These are phyloP conservation scores for Saitozyma podzolica DNA, from an alignment of 768 basidiomycete species.

Conservation along the genomic window DNA sequence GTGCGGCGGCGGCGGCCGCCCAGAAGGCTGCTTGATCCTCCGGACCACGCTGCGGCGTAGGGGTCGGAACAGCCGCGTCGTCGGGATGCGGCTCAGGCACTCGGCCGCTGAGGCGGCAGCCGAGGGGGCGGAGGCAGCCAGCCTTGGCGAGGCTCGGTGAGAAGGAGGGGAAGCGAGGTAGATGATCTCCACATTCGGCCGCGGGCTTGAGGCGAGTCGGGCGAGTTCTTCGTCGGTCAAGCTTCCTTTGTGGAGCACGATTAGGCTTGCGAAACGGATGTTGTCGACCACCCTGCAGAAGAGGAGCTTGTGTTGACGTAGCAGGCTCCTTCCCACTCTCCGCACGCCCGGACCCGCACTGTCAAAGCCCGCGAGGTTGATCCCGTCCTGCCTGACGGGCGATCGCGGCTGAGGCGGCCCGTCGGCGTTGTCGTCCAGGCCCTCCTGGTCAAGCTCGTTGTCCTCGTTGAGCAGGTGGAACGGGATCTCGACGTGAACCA, in stretches of 20 bases:
- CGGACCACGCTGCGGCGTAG: conserved; percentile 32
- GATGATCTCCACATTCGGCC: conserved; percentile 28
- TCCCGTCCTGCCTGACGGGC: conserved; percentile 4
- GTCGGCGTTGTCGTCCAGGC: conserved; percentile 21
- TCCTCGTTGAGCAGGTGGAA: conserved; percentile 39
- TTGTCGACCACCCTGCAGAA: conserved; percentile 34
- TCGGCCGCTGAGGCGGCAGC: too few relatives aligned
- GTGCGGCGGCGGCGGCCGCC: conserved; percentile 1
- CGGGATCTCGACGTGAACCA: conserved; percentile 45
- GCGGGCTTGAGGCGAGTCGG: conserved; percentile 13
- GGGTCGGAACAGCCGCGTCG: conserved; percentile 22
- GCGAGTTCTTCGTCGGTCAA: conserved; percentile 14
- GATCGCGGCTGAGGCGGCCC: neutral
- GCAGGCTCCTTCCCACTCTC: conserved; percentile 34
- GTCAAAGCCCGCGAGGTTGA: conserved; percentile 6
- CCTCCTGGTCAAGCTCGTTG: conserved; percentile 33
- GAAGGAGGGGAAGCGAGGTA: conserved; percentile 20
- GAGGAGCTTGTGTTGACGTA: conserved; percentile 30
- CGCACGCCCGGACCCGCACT: conserved; percentile 12
- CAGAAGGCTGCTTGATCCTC: conserved; percentile 24
- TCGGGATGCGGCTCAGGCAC: too few relatives aligned
- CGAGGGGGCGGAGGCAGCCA: too few relatives aligned
- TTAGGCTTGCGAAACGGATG: conserved; percentile 30
- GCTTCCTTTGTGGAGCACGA: conserved; percentile 25
- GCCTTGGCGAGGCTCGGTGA: too few relatives aligned